A percentile compares a stretch with the other conserved stretches of the same genome.
Conservation (phyloP, 2,329 filamentous ascomycete genomes). For the Fusarium mangiferae region DNA sequence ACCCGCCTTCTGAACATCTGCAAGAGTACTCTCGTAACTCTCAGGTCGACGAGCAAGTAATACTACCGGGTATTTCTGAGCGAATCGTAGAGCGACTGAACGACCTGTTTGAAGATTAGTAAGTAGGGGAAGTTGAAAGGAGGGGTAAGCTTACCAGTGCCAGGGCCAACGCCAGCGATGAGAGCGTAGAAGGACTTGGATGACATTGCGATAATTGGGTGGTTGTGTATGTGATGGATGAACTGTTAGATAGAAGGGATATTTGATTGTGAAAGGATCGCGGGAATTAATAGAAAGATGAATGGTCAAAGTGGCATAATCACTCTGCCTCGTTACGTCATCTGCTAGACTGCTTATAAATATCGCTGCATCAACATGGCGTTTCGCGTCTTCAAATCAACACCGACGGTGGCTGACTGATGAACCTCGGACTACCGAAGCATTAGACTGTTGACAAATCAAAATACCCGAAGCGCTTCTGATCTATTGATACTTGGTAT, state of each 20-base stretch:
- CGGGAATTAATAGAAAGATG: background rate
- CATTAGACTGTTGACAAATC: background rate
- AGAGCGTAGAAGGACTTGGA: conserved; percentile 67
- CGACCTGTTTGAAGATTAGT: conserved; percentile 47
- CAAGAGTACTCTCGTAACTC: conserved; percentile 72
- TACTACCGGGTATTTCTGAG: conserved; percentile 75
- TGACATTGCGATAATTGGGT: conserved; percentile 13
- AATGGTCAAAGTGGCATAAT: conserved; percentile 4
- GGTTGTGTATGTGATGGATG: accelerated
- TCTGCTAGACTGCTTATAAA: conserved; percentile 32
- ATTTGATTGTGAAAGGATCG: background rate
- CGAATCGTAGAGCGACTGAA: conserved; percentile 66
- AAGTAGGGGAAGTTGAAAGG: conserved; percentile 1
- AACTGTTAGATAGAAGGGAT: background rate
- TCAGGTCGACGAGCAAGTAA: conserved; percentile 76
- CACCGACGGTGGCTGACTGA: background rate
- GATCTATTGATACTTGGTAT: too few relatives aligned
- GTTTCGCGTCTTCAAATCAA: background rate
- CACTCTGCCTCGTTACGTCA: conserved; percentile 25
- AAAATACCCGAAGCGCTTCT: background rate
- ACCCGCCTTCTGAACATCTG: conserved; percentile 74
- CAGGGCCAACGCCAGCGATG: conserved; percentile 77
- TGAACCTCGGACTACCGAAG: background rate
- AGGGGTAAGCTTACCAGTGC: conserved; percentile 59
- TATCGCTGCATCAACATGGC: background rate